Evolutionary conservation across 1,284 basidiomycete genomes (phyloP).

Genomic region (Chondrostereum purpureum): DNA sequence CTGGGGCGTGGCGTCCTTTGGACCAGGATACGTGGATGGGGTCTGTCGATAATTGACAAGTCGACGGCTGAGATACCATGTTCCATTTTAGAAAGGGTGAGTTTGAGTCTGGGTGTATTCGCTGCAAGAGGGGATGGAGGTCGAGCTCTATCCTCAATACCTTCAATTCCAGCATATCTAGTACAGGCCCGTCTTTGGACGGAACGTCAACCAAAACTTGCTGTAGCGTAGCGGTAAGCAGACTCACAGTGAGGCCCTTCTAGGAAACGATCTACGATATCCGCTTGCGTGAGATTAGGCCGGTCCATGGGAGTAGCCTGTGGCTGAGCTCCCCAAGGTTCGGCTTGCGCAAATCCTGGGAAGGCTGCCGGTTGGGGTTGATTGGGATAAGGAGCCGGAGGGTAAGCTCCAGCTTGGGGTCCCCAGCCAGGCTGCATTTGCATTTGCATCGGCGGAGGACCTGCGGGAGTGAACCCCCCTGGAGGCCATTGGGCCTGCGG

Average conservation of each 20-base stretch:
- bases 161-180: conserved; percentile 51
- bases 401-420: too few species aligned
- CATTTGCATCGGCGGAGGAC: not conserved
- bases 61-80: conserved; percentile 59
- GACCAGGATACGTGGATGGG: conserved; percentile 56
- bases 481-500: not conserved
- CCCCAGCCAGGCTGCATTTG: not conserved
- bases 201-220: not conserved
- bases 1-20: conserved; percentile 60
- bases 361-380: not conserved
- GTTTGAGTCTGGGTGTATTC: conserved; percentile 38
- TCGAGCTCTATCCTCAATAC: conserved; percentile 39
- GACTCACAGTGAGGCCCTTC: not conserved
- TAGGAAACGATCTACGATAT: not conserved
- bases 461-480: not conserved
- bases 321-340: not conserved
- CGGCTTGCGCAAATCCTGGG: too few species aligned
- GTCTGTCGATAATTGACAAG: conserved; percentile 58
- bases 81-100: conserved; percentile 61
- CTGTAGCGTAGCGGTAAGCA: not conserved
- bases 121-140: conserved; percentile 57
- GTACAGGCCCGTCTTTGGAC: conserved; percentile 65
- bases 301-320: not conserved
- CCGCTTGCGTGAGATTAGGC: not conserved
- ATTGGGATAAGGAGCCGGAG: not conserved